A percentile compares a stretch with the other conserved stretches of the same genome.
Conservation (phyloP, 78 protist genomes). For the Bigelowiella natans region DNA sequence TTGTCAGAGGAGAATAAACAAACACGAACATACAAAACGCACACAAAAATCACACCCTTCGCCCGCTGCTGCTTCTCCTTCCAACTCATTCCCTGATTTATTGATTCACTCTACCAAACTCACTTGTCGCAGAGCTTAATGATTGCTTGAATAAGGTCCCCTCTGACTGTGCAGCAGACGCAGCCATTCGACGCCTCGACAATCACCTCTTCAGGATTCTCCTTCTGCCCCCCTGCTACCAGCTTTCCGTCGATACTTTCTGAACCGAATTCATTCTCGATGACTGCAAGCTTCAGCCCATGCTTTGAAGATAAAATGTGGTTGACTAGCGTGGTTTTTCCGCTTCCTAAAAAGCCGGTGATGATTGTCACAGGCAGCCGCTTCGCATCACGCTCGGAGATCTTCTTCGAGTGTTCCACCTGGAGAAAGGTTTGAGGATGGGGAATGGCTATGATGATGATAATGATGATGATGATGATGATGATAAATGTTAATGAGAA, state of each 20-base stretch:
- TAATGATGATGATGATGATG: no score
- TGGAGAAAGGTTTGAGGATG: no score
- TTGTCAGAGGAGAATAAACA: no score
- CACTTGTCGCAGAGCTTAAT: conserved; percentile 36
- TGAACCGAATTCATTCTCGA: conserved; percentile 27
- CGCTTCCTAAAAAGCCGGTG: conserved; percentile 55
- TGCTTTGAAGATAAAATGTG: conserved; percentile 50
- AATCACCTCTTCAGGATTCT: conserved; percentile 31
- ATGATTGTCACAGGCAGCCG: not conserved
- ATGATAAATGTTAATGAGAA: no score
- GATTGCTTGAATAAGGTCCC: conserved; percentile 31
- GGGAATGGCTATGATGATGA: no score
- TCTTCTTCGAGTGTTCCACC: not conserved
- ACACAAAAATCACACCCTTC: no score
- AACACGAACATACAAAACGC: no score
- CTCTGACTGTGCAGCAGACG: conserved; percentile 65
- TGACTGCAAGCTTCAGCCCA: conserved; percentile 29
- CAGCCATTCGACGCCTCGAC: conserved; percentile 65
- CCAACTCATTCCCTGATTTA: no score
- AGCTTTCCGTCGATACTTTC: conserved; percentile 21
- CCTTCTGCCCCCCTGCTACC: not conserved
- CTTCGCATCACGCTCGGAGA: not conserved
- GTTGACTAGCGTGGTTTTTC: conserved; percentile 69
- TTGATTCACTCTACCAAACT: no score
- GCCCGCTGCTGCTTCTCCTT: no score